Base-by-base conservation (phyloP, 2,329 filamentous ascomycete genomes). In the Venturia asperata region DNA sequence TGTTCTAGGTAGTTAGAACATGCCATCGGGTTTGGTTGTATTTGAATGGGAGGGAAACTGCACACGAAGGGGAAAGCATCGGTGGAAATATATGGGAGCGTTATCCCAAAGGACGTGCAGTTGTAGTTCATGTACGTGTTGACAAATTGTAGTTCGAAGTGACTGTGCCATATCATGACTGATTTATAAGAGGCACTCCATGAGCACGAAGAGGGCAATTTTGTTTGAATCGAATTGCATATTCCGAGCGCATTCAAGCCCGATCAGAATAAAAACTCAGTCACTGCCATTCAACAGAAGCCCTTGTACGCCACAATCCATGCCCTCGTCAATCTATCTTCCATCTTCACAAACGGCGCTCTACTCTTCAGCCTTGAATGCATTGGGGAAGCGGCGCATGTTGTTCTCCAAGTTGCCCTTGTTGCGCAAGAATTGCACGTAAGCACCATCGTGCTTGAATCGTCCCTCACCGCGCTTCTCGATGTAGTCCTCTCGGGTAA, bases 371-470 rank as follows among this genome's bases (percentile, higher is more conserved):
- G 68, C 64, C 70, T 76, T 80, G 83, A 95, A 99, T 77, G 94
- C 94, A 70, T 90, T 89, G 74, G 94, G 94, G 91, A 97, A 99
- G 75, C 91, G 87, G 81, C 87, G 87, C 78, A 99, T 87, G 88
- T 99, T 99, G 73, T 89, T 73, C 78, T 83, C 85, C 72, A 99
- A 83, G 75, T 82, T 84, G 75, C 94, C 94, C 83, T 96, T 88
- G 86, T 95, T 96, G 83, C 86, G 85, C 75, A 97, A 87, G 90
- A 99, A 99, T 86, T 99, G 92, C 74, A 99, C 94, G 83, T 99
- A 99, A 75, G 94, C 94, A 87, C 94, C 94, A 76, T 99, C 94
- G 74, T 95, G 89, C 86, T 93, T 91, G 83, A 99, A 88, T 78
- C 87, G 88, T 78, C 94, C 94, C 76, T 88, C 89, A 78, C 91